phyloP scores from a whole-genome alignment of 805 yeast species.

The Candida alai region DNA sequence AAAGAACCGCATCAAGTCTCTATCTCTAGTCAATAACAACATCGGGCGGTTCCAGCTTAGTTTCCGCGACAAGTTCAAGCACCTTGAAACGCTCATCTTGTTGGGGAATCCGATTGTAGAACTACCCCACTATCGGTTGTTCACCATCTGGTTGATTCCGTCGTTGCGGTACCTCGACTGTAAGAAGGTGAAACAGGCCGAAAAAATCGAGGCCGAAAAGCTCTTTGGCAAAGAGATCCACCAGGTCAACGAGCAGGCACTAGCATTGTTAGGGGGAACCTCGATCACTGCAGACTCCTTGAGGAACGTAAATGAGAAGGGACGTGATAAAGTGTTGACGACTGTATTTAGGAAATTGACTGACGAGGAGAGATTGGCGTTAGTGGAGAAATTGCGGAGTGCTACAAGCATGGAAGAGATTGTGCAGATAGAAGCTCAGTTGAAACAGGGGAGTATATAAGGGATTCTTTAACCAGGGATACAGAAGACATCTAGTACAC shows the following conservation, averaged over 20 bases:
- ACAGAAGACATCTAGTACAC: too few relatives aligned
- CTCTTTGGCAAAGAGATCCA: constrained; percentile 30
- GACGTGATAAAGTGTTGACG: constrained; percentile 22
- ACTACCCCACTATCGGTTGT: constrained; percentile 52
- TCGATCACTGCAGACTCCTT: neutral
- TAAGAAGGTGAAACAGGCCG: constrained; percentile 52
- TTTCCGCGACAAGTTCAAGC: constrained; percentile 30
- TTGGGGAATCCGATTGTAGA: constrained; percentile 55
- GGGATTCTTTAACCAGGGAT: too few relatives aligned
- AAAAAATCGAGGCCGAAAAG: constrained; percentile 43
- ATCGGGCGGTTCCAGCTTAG: constrained; percentile 41
- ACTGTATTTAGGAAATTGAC: constrained; percentile 45
- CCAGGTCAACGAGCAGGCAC: constrained; percentile 6
- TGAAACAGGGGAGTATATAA: constrained; percentile 22
- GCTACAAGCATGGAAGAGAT: constrained; percentile 77
- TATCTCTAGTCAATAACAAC: constrained; percentile 52
- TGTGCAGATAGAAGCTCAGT: constrained; percentile 57
- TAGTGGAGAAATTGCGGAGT: constrained; percentile 50
- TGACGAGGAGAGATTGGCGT: constrained; percentile 46
- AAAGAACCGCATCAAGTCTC: constrained; percentile 36
- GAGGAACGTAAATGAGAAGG: neutral
- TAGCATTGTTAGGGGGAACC: constrained; percentile 2
- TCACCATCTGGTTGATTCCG: constrained; percentile 62
- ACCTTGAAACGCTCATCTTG: constrained; percentile 48
- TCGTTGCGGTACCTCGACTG: constrained; percentile 64